phyloP scores from a whole-genome alignment of 768 basidiomycete genomes.

The Kwoniella dendrophila region DNA sequence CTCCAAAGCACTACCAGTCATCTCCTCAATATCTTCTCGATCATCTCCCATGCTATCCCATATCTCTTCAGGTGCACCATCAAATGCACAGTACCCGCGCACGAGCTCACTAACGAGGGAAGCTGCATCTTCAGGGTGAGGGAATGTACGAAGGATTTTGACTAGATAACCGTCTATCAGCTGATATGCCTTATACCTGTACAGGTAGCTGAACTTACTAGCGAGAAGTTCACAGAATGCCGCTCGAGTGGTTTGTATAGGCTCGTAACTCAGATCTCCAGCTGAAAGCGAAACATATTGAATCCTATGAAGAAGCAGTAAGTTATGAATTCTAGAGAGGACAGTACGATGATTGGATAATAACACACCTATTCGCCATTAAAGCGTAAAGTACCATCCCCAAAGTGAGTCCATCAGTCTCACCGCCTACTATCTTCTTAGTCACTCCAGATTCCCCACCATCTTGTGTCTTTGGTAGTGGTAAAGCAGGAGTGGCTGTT shows the following conservation, averaged over 20 bases:
- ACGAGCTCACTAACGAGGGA: conserved; percentile 78
- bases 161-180: conserved; percentile 49
- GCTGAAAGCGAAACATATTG: conserved; percentile 74
- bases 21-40: conserved; percentile 65
- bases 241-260: conserved; percentile 70
- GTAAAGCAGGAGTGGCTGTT: conserved; percentile 2
- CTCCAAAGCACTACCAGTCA: conserved; percentile 78
- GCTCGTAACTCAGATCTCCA: conserved; percentile 72
- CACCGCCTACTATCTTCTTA: background rate
- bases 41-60: conserved; percentile 66
- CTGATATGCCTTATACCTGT: background rate
- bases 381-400: conserved; percentile 49
- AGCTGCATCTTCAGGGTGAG: conserved; percentile 66
- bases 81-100: conserved; percentile 79
- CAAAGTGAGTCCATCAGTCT: conserved; percentile 15
- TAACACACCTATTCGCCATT: conserved; percentile 53
- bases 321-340: background rate
- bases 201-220: conserved; percentile 43
- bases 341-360: background rate
- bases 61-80: conserved; percentile 71
- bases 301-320: conserved; percentile 32
- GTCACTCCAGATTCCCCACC: conserved; percentile 24
- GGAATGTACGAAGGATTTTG: conserved; percentile 77
- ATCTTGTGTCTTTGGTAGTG: conserved; percentile 7
- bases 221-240: conserved; percentile 85